Evolutionary conservation across 169 alveolate genomes (phyloP), one percentile per base, ranked within the genome.

Genomic region (Babesia sp.): DNA sequence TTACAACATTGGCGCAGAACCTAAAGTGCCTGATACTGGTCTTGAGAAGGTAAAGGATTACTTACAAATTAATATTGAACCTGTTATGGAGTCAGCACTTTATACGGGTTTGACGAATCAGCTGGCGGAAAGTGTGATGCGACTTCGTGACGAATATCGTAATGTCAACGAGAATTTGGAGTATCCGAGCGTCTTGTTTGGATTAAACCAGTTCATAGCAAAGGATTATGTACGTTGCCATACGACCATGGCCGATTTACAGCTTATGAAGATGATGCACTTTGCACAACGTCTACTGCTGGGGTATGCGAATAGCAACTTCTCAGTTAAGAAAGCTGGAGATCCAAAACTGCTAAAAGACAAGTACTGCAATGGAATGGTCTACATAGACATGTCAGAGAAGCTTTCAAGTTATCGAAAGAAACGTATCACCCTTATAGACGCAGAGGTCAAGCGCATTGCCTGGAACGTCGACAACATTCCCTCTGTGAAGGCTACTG

Each of bases 201-300:
- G 20, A 1, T 48, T 80, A 33, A 71, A 48, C 3, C 58, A n/a
- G 31, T 41, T 16, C 7, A 20, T 80, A 20, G 69, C 84, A 3
- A 71, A 71, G 73, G 88, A 80, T 37, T 80, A 80, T 48, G 88
- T 80, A 26, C 63, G 75, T 6, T 31, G 64, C 18, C 75, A 69
- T 45, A 54, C 56, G 36, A 37, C 60, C 6, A 22, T 80, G 78
- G 58, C 67, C 0, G 50, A 74, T 31, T 33, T 80, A 39, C 66
- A 71, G 51, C 8, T 45, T 9, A 37, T 80, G 66, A 80, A 61
- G 72, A 61, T 61, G 54, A 22, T 80, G 8, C 37, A 53, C 33
- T 71, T 36, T 70, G 14, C 69, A 1, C 68, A 42, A 29, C 61
- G 66, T 36, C 26, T 63, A 44, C 67, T 78, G 55, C 12, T 42